Conservation (phyloP, 2,329 filamentous ascomycete genomes). For the Neopestalotiopsis clavispora region DNA sequence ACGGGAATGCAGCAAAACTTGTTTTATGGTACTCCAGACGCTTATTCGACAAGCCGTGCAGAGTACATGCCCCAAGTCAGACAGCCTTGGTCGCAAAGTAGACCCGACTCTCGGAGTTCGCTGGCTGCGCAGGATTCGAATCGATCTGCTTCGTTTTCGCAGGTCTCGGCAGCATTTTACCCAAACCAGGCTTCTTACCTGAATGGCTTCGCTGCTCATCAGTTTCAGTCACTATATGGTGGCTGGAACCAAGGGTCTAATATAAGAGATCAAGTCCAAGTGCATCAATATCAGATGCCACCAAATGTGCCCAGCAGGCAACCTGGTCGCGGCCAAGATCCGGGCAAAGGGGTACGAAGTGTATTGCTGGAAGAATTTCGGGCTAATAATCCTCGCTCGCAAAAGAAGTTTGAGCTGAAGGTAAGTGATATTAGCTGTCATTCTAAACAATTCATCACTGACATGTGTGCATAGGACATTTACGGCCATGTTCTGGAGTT, state of each 20-base stretch:
- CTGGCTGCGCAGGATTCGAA: slow-evolving; percentile 42
- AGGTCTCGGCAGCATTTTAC: slow-evolving; percentile 30
- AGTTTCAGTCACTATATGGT: slow-evolving; percentile 38
- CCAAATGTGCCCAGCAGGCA: slow-evolving; percentile 36
- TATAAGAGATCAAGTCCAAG: slow-evolving; percentile 40
- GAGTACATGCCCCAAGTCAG: too few relatives aligned
- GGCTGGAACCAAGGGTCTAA: slow-evolving; percentile 38
- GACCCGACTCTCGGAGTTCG: slow-evolving; percentile 40
- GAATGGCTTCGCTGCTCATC: slow-evolving; percentile 42
- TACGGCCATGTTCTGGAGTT: slow-evolving; percentile 90
- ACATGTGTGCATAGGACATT: slow-evolving; percentile 64
- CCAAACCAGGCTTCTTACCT: slow-evolving; percentile 28
- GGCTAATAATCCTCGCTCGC: slow-evolving; percentile 69
- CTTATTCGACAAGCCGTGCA: too few relatives aligned
- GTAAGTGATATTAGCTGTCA: slow-evolving; percentile 39
- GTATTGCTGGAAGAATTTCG: slow-evolving; percentile 81
- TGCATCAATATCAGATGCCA: slow-evolving; percentile 30
- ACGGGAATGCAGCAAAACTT: slow-evolving; percentile 20
- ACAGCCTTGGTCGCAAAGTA: slow-evolving; percentile 40
- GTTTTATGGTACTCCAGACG: slow-evolving; percentile 38
- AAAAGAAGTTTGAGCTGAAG: slow-evolving; percentile 78
- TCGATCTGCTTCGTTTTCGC: slow-evolving; percentile 37
- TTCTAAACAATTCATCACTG: slow-evolving; percentile 16
- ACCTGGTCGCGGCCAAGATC: slow-evolving; percentile 60
- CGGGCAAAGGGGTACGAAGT: slow-evolving; percentile 69